Evolutionary conservation across 768 basidiomycete species (phyloP).

Genomic region (Erythrobasidium yunnanense): DNA sequence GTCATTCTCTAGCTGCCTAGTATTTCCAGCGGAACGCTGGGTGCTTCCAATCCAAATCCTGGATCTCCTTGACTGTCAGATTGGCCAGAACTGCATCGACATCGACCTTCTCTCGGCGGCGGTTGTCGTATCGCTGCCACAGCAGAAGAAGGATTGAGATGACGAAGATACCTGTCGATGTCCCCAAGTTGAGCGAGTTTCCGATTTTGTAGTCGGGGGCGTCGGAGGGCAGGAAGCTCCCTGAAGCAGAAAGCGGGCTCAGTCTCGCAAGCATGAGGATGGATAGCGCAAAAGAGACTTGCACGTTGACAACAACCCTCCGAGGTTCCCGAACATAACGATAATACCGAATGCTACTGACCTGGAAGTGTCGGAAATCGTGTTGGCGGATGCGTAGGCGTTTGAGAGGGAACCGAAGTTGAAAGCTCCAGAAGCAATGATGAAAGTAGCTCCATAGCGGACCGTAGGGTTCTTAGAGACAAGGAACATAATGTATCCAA

Average conservation of each 20-base stretch:
- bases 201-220: constrained; percentile 27
- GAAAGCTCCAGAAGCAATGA: neutral
- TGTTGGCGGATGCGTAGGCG: neutral
- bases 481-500: neutral
- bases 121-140: neutral
- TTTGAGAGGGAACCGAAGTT: neutral
- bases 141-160: neutral
- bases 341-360: neutral
- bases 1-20: too few relatives aligned
- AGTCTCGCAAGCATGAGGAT: too few relatives aligned
- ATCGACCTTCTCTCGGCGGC: neutral
- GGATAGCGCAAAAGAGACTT: too few relatives aligned
- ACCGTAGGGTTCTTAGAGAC: neutral
- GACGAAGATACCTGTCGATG: constrained; percentile 23
- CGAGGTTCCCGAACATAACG: neutral
- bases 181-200: constrained; percentile 28
- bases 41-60: neutral
- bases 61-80: neutral
- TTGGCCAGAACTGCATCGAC: neutral
- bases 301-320: neutral
- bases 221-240: constrained; percentile 10
- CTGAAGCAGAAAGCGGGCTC: too few relatives aligned
- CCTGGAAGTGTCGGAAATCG: neutral
- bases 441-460: neutral
- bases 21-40: neutral